Conservation (phyloP, 1,139 yeast species). For the Yarrowia galli region DNA sequence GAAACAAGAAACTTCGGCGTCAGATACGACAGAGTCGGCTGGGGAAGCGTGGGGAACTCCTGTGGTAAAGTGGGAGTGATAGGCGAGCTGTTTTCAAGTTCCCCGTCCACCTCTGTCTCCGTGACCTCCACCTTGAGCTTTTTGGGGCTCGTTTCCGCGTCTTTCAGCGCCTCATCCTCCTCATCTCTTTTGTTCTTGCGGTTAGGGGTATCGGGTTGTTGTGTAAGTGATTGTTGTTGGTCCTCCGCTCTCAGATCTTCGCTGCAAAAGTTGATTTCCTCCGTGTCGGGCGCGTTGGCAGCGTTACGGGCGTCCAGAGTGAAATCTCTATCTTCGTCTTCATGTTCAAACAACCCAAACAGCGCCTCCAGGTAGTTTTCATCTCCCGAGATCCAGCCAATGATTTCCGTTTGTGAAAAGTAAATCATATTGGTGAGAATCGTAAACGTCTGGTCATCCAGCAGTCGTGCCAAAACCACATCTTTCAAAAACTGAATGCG, state of each 20-base stretch:
- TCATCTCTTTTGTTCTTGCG: slow-evolving; percentile 7
- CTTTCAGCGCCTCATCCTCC: slow-evolving; percentile 38
- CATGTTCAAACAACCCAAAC: slow-evolving; percentile 61
- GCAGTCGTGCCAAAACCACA: slow-evolving; percentile 77
- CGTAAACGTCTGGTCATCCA: slow-evolving; percentile 80
- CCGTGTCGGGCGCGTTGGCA: slow-evolving; percentile 30
- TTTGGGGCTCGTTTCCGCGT: slow-evolving; percentile 7
- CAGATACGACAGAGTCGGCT: slow-evolving; percentile 14
- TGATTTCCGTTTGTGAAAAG: slow-evolving; percentile 71
- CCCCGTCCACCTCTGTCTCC: not conserved
- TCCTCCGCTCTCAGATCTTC: not conserved
- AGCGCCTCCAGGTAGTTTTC: slow-evolving; percentile 58
- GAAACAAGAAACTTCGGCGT: slow-evolving; percentile 44
- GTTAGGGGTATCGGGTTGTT: slow-evolving; percentile 14
- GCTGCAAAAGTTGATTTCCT: slow-evolving; percentile 5
- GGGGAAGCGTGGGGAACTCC: slow-evolving; percentile 5
- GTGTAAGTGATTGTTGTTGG: not conserved
- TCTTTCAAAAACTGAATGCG: slow-evolving; percentile 82
- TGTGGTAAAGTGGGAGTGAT: slow-evolving; percentile 18
- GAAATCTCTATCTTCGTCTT: slow-evolving; percentile 7
- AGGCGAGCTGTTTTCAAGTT: slow-evolving; percentile 13
- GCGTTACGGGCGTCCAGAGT: slow-evolving; percentile 17
- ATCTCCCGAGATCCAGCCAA: slow-evolving; percentile 68
- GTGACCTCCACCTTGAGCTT: slow-evolving; percentile 17
- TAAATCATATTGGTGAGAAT: slow-evolving; percentile 71